A percentile compares a stretch with the other conserved stretches of the same genome.
Conservation (phyloP, 345 rosid species). For the Kandelia obovata region DNA sequence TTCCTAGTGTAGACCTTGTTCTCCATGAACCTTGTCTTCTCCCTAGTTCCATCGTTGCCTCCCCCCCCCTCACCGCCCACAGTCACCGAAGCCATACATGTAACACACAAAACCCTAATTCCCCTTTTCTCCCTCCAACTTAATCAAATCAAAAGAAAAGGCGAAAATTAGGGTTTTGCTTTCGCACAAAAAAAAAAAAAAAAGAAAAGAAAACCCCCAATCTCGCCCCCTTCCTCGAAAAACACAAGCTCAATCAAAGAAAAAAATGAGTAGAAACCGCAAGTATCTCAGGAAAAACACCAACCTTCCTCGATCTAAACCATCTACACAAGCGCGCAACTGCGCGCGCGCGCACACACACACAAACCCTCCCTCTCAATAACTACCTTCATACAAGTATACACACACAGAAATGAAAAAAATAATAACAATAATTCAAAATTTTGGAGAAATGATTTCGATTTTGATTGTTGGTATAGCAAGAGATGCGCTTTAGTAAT, state of each 20-base stretch:
- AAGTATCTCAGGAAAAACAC: neutral
- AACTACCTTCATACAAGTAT: neutral
- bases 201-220: conserved; percentile 10
- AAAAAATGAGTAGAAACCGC: neutral
- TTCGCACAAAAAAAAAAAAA: conserved; percentile 13
- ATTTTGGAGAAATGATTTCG: neutral
- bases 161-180: conserved; percentile 24
- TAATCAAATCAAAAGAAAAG: neutral
- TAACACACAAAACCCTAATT: conserved; percentile 40
- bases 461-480: conserved; percentile 2
- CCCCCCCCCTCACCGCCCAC: conserved; percentile 49
- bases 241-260: conserved; percentile 9
- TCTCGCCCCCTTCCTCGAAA: neutral
- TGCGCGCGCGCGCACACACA: too few relatives aligned
- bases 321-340: neutral
- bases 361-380: conserved; percentile 10
- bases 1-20: conserved; percentile 80
- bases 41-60: conserved; percentile 39
- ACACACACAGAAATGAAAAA: conserved; percentile 11
- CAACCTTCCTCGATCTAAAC: conserved; percentile 17
- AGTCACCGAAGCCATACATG: conserved; percentile 96
- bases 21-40: conserved; percentile 57
- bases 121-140: neutral
- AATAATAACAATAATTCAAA: neutral
- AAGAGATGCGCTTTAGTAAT: neutral